Base-by-base conservation (phyloP, 1,284 basidiomycete species). In the Ustilago nuda region DNA sequence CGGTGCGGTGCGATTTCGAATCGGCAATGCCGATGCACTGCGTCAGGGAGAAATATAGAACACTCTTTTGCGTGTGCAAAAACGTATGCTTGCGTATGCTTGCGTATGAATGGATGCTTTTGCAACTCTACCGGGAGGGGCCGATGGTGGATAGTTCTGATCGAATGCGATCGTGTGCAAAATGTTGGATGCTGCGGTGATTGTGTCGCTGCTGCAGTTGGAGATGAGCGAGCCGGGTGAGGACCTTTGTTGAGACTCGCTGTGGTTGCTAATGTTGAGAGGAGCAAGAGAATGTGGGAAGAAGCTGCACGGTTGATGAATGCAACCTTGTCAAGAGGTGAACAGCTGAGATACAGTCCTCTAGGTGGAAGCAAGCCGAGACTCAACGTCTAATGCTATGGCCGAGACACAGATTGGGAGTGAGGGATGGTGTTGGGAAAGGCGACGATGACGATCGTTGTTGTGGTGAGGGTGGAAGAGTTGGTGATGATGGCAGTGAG, bases 1-100 rank as follows among this genome's bases (percentile, higher is more conserved):
- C 57, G 57, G n/a, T 61, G 62, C 58, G 62, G 46, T 66, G 69
- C 56, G 69, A 58, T 66, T 64, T 65, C 53, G 53, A 63, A 64
- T 61, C 56, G 19, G 45, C n/a, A 53, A 27, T 58, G 60, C 60
- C n/a, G 57, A 27, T 58, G 60, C 60, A 50, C 56, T 69, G 66
- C 66, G 56, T 59, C 43, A 33, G 56, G 48, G 43, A 52, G 45
- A 53, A 58, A 53, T 30, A 50, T 39, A n/a, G 19, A 8, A 12
- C 39, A 41, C 39, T 41, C 17, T 41, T 17, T 41, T 41, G 12
- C 3, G 23, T 27, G 3, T 27, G 23, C 23, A 15, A 41, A 41
- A 41, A 23, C 54, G 54, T 41, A 43, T 56, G 37, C 19, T 11
- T 56, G 55, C 43, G 43, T 50, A 27, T 27, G 48, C 19, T 19